A percentile compares a stretch with the other conserved stretches of the same genome.
Evolutionary conservation across 768 basidiomycete species (phyloP).

Genomic region (Rhizopogon rudus): DNA sequence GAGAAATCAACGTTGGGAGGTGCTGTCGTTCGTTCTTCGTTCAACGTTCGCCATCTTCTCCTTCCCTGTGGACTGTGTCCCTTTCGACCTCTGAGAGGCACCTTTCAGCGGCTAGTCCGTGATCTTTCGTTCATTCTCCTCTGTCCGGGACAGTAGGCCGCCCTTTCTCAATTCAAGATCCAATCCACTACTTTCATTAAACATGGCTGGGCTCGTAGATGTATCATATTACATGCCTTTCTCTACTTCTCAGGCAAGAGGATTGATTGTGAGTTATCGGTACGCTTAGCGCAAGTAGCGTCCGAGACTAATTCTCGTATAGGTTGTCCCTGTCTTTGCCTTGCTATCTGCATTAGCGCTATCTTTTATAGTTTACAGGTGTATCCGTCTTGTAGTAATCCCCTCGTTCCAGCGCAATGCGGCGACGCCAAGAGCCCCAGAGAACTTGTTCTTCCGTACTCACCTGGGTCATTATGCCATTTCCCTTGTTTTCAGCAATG

Average conservation of each 20-base stretch:
- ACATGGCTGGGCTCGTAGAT: slow-evolving; percentile 1
- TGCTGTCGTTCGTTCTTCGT: slow-evolving; percentile 15
- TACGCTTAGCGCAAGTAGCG: not conserved
- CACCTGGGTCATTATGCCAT: slow-evolving; percentile 67
- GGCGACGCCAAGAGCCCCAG: slow-evolving; percentile 28
- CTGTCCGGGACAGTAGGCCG: slow-evolving; percentile 11
- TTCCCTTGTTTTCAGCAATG: slow-evolving; percentile 57
- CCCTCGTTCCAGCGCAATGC: slow-evolving; percentile 23
- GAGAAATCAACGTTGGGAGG: not conserved
- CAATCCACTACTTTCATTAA: slow-evolving; percentile 3
- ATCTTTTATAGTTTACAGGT: slow-evolving; percentile 42
- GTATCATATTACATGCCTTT: slow-evolving; percentile 4
- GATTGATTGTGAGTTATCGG: slow-evolving; percentile 16
- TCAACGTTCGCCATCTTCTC: slow-evolving; percentile 12
- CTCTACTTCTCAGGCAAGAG: slow-evolving; percentile 10
- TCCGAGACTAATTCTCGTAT: not conserved
- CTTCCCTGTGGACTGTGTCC: slow-evolving; percentile 28
- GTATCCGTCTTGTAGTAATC: slow-evolving; percentile 40
- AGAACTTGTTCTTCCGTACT: slow-evolving; percentile 64
- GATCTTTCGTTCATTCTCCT: slow-evolving; percentile 4
- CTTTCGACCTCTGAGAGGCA: slow-evolving; percentile 25
- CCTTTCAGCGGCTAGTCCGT: slow-evolving; percentile 21
- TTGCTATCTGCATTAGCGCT: slow-evolving; percentile 50
- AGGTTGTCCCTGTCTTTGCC: slow-evolving; percentile 48
- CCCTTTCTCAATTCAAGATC: not conserved